Base-by-base conservation (phyloP, 2,329 filamentous ascomycete species). In the Claviceps monticola region DNA sequence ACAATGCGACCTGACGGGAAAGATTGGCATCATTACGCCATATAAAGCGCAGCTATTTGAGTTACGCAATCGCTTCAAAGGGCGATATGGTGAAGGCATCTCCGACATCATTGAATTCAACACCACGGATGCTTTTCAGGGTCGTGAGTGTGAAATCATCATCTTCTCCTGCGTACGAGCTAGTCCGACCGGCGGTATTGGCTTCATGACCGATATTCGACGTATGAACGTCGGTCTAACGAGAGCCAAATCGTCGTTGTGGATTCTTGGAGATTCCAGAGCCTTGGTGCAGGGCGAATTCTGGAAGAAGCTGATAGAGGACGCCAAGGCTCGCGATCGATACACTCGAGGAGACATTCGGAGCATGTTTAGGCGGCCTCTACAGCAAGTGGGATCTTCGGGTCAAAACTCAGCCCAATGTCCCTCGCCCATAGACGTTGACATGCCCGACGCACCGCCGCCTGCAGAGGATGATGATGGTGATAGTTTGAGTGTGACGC, bases 161-260 rank as follows among this genome's bases (percentile, higher is more conserved):
- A 97, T 98, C 57, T 98, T 98, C 72, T 97, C 93, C 42, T 98
- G 94, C 67, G 93, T 98, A 55, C 84, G 93, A 71, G 91, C 93
- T 21, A 91, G 86, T 34, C 80, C 87, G n/a, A 86, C 84, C 7
- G 86, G 86, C n/a, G 89, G 91, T 61, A 95, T 98, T 62, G 93
- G 93, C 75, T 98, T 98, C 80, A 84, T 98, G 78, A 86, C 88
- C 51, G 93, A 98, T 66, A 95, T 98, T 63, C 83, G 93, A 54
- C 91, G 93, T 75, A 97, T 98, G 94, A 98, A 98, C 67, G 93
- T 98, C 62, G 93, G 93, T 71, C 75, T 98, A 54, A 98, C 93
- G 21, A 85, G 93, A 74, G 94, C 93, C 5, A 96, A 95, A 67
- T 95, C 88, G 9, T 96, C 91, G 37, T 76, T 98, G 9, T 98